A percentile compares a stretch with the other conserved stretches of the same genome.
Evolutionary conservation across 495 filamentous ascomycete genomes (phyloP).

Genomic region (Bacidia rubella): DNA sequence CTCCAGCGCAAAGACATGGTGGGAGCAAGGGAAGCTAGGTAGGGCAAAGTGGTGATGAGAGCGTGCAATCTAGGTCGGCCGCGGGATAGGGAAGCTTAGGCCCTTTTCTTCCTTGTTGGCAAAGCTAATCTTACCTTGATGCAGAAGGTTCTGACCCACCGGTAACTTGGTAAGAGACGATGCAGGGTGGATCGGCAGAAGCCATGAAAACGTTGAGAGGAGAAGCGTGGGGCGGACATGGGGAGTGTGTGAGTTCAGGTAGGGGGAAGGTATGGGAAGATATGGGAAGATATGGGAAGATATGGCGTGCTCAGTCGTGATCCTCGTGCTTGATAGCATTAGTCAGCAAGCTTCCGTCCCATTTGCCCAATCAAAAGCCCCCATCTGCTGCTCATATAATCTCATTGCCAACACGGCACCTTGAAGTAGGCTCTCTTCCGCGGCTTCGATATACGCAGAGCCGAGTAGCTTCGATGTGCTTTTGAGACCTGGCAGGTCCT

Average conservation of each 20-base stretch:
- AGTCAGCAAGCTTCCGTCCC: neutral
- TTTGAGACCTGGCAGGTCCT: too few relatives aligned
- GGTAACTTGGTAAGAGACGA: too few relatives aligned
- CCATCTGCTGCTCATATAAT: too few relatives aligned
- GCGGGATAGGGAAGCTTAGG: neutral
- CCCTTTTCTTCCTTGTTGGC: too few relatives aligned
- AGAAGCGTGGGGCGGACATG: neutral
- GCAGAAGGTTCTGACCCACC: neutral
- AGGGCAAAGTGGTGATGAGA: neutral
- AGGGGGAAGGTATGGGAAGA: too few relatives aligned
- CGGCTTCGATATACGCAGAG: too few relatives aligned
- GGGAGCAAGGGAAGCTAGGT: neutral
- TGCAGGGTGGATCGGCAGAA: neutral
- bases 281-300: neutral
- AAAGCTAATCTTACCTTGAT: neutral
- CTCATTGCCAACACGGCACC: too few relatives aligned
- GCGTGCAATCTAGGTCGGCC: neutral
- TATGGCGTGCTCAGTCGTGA: neutral
- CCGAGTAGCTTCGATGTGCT: too few relatives aligned
- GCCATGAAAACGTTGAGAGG: neutral
- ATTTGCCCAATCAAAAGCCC: too few relatives aligned
- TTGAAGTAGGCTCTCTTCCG: too few relatives aligned
- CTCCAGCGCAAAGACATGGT: neutral
- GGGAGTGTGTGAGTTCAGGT: too few relatives aligned
- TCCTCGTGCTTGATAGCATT: neutral